Base-by-base conservation (phyloP, 2,329 filamentous ascomycete species). In the Chrysoporthe deuterocubensis region DNA sequence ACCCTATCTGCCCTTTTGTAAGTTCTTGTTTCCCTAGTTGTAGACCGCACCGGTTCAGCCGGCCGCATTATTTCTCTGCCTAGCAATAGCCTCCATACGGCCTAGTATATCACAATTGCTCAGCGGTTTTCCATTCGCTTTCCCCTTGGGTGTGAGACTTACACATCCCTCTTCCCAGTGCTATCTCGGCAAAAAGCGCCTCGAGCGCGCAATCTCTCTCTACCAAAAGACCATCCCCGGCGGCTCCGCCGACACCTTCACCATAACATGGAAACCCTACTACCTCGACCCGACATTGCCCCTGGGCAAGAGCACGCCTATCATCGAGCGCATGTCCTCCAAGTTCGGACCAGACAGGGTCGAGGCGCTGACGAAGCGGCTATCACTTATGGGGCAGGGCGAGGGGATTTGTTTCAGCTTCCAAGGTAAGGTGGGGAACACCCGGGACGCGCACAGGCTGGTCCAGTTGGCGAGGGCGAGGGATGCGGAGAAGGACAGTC, bases 171-270 rank as follows among this genome's bases (percentile, higher is more conserved):
- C 3, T 13, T 48, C 11, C 7, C 80, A 87, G 85, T 92, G 93
- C 83, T 96, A 94, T 77, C 83, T 96, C 18, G 93, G 93, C 78
- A 91, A 92, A 76, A 89, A 89, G 71, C 89, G 92, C 48, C 86
- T 97, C 50, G 87, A 90, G 62, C 86, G 85, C 70, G 92, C 91
- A 70, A 95, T 97, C 69, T 76, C 82, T 9, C 78, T 86, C 42
- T 92, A 92, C 81, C 85, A 87, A 74, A 82, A 85, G 73, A 81
- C 83, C 50, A 82, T 92, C 72, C 88, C 90, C 0, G 80, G 82
- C 62, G 86, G 82, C 11, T 75, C 77, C 56, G 78, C 84, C 50
- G 91, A 95, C 79, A 92, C 85, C 26, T 94, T 96, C 80, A 85
- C 83, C 59, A 87, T 92, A 16, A 85, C 84, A 69, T 97, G 92